Base-by-base conservation (phyloP, 257 asterid genomes). In the Henckelia pumila region DNA sequence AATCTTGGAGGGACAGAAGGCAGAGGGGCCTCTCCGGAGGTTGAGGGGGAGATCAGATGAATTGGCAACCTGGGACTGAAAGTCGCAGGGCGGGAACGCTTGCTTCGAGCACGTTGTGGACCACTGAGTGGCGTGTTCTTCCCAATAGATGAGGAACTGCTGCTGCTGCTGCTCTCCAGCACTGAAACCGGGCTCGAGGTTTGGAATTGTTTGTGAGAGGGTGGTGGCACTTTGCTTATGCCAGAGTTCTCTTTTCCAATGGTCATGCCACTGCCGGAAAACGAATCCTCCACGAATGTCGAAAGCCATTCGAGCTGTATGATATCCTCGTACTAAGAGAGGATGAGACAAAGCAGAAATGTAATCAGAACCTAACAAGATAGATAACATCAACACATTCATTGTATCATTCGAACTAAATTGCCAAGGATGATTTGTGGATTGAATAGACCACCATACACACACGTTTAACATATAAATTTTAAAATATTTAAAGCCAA, bases 101-200 rank as follows among this genome's bases (percentile, higher is more conserved):
- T 92, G 80, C 89, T 88, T 14, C 96, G 91, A 2, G 98, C 98
- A 25, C 95, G 88, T 44, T 92, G 98, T 3, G 91, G 70, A 10
- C 95, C 96, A 2, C 82, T 70, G 16, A 84, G 82, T 2, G 88
- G 92, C 63, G 78, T 24, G 24, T 78, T 73, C 75, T 82, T 89
- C 0, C 71, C 86, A 0, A 66, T 72, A 6, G 86, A 85, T 70
- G 71, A 70, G 16, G 85, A 82, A 40, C 84, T 79, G 75, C 82
- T 85, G 64, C 85, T 87, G 76, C 87, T 90, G 84, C 92, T 88
- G 79, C 95, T 92, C 75, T 92, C 96, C 0, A 91, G 73, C 64
- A 87, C 94, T 0, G 96, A 91, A 50, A 89, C 80, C 0, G 97
- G 98, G 56, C 98, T 92, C 5, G 84, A 80, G 47, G 85, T 78